Evolutionary conservation across 371 early-diverging fungal genomes (phyloP), one percentile per base, ranked within the genome.

Genomic region (Mortierella sp.): DNA sequence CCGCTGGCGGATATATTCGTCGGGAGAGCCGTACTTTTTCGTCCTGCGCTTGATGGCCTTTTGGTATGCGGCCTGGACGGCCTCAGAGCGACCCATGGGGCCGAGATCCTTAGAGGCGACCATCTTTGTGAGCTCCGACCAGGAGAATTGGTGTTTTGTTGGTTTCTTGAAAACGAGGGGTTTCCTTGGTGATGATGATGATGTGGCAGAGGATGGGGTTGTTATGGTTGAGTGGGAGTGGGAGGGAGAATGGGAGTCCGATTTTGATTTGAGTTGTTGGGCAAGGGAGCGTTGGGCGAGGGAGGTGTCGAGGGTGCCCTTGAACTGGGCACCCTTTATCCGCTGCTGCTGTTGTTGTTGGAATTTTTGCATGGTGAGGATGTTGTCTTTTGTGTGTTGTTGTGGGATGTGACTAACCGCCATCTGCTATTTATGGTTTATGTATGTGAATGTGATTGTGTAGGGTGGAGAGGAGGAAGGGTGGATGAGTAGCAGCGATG

Each of bases 111-210:
- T 86, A 32, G 74, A 74, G 58, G 87, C 87, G 51, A 86, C 74
- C 77, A 86, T 77, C 41, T 77, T 68, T 11, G 75, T n/a, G 29
- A 86, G 76, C 41, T 86, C 87, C 2, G 72, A 35, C 87, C 87
- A 86, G 21, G 71, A 38, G 56, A 82, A 86, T 29, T 82, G 76
- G 35, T 82, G 82, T 27, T 79, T 82, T 77, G 87, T 86, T 32
- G 87, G 82, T 38, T 86, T 79, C 73, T 86, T 86, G 80, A 86
- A 86, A 71, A 80, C 78, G 49, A 86, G 78, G 43, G 87, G 83
- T 41, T 54, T 79, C 49, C 68, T 76, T 44, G 78, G 41, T 5
- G 78, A 65, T 0, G 78, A 80, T 5, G 78, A 65, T 0, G 80
- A 80, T 46, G 77, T 41, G 41, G 41, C 38, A 0, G 80, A 56